Base-by-base conservation (phyloP, 2,329 filamentous ascomycete genomes). In the Colletotrichum sp. region DNA sequence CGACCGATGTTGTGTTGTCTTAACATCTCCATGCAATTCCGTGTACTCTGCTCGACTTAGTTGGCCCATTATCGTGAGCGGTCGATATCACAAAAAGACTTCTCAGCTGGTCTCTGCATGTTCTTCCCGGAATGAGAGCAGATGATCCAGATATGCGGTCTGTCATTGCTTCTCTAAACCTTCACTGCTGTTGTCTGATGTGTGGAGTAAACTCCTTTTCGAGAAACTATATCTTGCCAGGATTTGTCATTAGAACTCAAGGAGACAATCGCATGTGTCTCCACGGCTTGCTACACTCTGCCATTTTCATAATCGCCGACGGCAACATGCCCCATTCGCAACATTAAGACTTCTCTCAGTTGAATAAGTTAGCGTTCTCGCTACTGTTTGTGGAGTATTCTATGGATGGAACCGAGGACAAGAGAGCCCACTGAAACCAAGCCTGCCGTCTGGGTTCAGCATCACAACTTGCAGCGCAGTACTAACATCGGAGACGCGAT, bases 11-110 rank as follows among this genome's bases (percentile, higher is more conserved):
- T 48, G 43, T 13, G 43, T 21, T 48, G 5, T n/a, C 6, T 48
- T 7, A 0, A 48, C 10, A 21, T 13, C 18, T 21, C n/a, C 15
- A 13, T n/a, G n/a, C 43, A 6, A n/a, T 21, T 48, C 6, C 10
- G n/a, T 21, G 2, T 2, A 21, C n/a, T 48, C 18, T 21, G 5
- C 5, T n/a, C 39, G 18, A 7, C 6, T 1, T 13, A 1, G 1
- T 3, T 13, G 43, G 43, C 18, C 10, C n/a, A 4, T 13, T 6
- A 13, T 13, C n/a, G 10, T 21, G 18, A n/a, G 9, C 39, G 8
- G 12, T 2, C 9, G 39, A 48, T 48, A 3, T 21, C n/a, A 2
- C n/a, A 48, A 48, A 2, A 48, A n/a, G 43, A 48, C n/a, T 13
- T 7, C 3, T 21, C n/a, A 13, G 43, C 43, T 13, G 43, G 10